Percentiles rank a stretch among this genome's conserved stretches.
phyloP scores from a whole-genome alignment of 75 land plant genomes.

The Picea glauca region DNA sequence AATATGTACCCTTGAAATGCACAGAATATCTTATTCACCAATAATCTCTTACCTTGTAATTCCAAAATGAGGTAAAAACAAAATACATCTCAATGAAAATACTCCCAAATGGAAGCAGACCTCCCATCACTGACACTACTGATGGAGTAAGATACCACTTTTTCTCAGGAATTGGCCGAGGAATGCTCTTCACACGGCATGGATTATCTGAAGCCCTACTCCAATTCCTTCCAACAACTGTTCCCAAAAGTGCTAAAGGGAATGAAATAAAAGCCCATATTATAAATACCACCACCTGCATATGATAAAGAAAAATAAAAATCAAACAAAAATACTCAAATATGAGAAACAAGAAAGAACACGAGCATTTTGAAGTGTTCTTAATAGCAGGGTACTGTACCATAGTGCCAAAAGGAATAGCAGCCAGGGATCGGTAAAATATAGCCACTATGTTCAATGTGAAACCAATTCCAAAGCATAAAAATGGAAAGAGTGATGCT shows the following conservation, averaged over 20 bases:
- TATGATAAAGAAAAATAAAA: neutral
- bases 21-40: neutral
- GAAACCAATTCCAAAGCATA: slow-evolving; percentile 36
- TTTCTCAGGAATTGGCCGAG: slow-evolving; percentile 40
- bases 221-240: slow-evolving; percentile 34
- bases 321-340: neutral
- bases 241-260: slow-evolving; percentile 30
- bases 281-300: slow-evolving; percentile 33
- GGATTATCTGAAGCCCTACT: slow-evolving; percentile 31
- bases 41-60: slow-evolving; percentile 32
- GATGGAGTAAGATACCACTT: slow-evolving; percentile 40
- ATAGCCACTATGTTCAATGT: slow-evolving; percentile 29
- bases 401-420: slow-evolving; percentile 42
- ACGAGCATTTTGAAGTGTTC: neutral
- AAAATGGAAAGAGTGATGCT: slow-evolving; percentile 30
- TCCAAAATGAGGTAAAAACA: slow-evolving; percentile 42
- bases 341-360: no score
- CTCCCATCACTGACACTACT: slow-evolving; percentile 29
- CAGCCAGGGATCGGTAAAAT: slow-evolving; percentile 26
- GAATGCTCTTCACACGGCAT: slow-evolving; percentile 35
- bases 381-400: slow-evolving; percentile 7
- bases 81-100: slow-evolving; percentile 42
- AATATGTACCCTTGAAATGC: neutral
- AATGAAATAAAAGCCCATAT: slow-evolving; percentile 37
- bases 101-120: slow-evolving; percentile 34